A percentile compares a stretch with the other conserved stretches of the same genome.
phyloP scores from a whole-genome alignment of 2,329 filamentous ascomycete species.

The Talaromyces amestolkiae region DNA sequence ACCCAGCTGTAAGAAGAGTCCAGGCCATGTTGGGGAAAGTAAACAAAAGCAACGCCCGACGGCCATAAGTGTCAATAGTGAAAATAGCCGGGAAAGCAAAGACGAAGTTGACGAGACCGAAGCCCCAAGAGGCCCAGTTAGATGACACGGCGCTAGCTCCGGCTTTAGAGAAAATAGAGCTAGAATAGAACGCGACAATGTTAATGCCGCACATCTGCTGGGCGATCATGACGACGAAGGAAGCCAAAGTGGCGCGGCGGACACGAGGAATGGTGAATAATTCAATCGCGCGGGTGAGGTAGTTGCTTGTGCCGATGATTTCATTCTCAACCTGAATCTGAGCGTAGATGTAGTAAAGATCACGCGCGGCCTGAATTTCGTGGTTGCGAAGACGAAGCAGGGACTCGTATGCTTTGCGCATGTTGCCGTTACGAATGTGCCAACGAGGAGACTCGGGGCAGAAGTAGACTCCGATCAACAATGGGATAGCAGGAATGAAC shows the following conservation, averaged over 20 bases:
- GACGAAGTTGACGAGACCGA: conserved; percentile 63
- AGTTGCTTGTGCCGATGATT: conserved; percentile 51
- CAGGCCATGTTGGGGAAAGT: conserved; percentile 68
- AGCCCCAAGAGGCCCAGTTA: conserved; percentile 62
- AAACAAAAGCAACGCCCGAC: conserved; percentile 60
- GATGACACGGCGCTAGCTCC: conserved; percentile 57
- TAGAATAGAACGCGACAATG: conserved; percentile 74
- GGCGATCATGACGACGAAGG: conserved; percentile 76
- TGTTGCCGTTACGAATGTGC: conserved; percentile 63
- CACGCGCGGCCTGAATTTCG: conserved; percentile 59
- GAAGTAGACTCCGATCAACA: conserved; percentile 58
- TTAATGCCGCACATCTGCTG: conserved; percentile 72
- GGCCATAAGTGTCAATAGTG: conserved; percentile 68
- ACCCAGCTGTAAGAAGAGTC: conserved; percentile 63
- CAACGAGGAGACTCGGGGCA: conserved; percentile 66
- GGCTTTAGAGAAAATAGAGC: conserved; percentile 55
- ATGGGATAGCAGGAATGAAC: conserved; percentile 62
- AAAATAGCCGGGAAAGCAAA: conserved; percentile 64
- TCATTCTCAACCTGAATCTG: conserved; percentile 50
- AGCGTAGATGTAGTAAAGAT: conserved; percentile 60
- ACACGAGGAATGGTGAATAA: conserved; percentile 51
- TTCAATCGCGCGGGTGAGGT: conserved; percentile 58
- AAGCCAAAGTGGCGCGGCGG: conserved; percentile 66
- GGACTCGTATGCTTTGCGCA: conserved; percentile 60
- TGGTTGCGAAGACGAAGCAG: conserved; percentile 58